Conservation (phyloP, 2,329 filamentous ascomycete species). For the Aphanocladium album region DNA sequence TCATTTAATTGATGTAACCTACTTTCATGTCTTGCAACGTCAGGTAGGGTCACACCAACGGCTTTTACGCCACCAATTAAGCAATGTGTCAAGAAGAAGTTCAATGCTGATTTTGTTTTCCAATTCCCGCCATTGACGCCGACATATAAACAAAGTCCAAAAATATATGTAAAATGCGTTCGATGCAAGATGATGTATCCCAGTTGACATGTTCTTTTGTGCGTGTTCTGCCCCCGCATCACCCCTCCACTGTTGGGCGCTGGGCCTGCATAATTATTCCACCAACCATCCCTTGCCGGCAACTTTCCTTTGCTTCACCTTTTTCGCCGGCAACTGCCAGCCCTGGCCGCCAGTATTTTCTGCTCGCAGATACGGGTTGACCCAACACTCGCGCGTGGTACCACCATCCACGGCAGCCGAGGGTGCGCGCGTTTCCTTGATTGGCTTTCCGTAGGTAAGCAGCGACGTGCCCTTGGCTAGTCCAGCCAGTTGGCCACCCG, state of each 20-base stretch:
- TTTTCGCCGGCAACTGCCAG: slow-evolving; percentile 82
- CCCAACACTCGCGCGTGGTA: slow-evolving; percentile 68
- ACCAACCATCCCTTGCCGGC: slow-evolving; percentile 70
- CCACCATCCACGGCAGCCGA: slow-evolving; percentile 29
- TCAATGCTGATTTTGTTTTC: not conserved
- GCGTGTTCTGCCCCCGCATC: not conserved
- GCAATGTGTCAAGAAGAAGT: not conserved
- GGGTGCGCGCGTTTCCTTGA: slow-evolving; percentile 66
- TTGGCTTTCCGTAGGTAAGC: slow-evolving; percentile 79
- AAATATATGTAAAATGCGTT: not conserved
- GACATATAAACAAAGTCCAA: not conserved
- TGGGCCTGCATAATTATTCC: slow-evolving; percentile 33
- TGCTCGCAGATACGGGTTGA: slow-evolving; percentile 70
- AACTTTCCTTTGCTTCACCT: slow-evolving; percentile 74
- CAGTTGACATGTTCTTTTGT: not conserved
- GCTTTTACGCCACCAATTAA: too few species aligned
- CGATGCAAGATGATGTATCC: not conserved
- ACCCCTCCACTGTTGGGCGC: not conserved
- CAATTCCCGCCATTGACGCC: not conserved
- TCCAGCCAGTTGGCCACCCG: slow-evolving; percentile 67
- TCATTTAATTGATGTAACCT: not conserved
- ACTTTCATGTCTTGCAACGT: not conserved
- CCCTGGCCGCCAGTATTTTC: slow-evolving; percentile 63
- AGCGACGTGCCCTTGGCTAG: slow-evolving; percentile 82
- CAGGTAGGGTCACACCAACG: not conserved